phyloP scores from a whole-genome alignment of 805 yeast species.

The Suhomyces sp. region DNA sequence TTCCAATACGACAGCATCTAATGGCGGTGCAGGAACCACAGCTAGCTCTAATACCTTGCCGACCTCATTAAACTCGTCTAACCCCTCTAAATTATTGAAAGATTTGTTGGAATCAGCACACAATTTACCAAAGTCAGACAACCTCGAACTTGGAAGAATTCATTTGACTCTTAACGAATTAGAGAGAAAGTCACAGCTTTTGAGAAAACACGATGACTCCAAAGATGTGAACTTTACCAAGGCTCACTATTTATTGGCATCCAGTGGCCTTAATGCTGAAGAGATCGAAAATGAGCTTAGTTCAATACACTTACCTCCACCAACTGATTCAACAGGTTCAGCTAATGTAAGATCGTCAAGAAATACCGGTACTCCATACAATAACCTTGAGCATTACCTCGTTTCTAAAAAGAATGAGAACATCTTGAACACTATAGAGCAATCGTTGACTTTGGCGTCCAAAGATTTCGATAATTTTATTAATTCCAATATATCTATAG shows the following conservation, averaged over 20 bases:
- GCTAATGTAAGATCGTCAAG: slow-evolving; percentile 1
- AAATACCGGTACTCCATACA: slow-evolving; percentile 3
- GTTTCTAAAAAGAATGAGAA: slow-evolving; percentile 77
- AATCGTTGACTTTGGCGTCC: slow-evolving; percentile 68
- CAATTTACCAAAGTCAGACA: slow-evolving; percentile 61
- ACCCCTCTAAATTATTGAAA: slow-evolving; percentile 41
- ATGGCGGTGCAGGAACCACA: slow-evolving; percentile 6
- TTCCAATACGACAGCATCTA: slow-evolving; percentile 4
- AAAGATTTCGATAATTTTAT: slow-evolving; percentile 80
- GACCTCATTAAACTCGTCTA: slow-evolving; percentile 6
- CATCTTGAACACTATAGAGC: slow-evolving; percentile 79
- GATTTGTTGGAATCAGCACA: slow-evolving; percentile 77
- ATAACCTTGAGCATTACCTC: slow-evolving; percentile 60
- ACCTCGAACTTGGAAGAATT: slow-evolving; percentile 72
- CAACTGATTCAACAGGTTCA: slow-evolving; percentile 9
- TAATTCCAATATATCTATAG: slow-evolving; percentile 67
- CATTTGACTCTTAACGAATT: slow-evolving; percentile 80
- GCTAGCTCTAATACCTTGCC: slow-evolving; percentile 6
- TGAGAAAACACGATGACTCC: slow-evolving; percentile 43
- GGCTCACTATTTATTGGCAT: slow-evolving; percentile 86
- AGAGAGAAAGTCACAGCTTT: slow-evolving; percentile 59
- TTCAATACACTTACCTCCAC: slow-evolving; percentile 16
- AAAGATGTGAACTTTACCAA: slow-evolving; percentile 51
- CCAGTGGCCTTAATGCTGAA: slow-evolving; percentile 64
- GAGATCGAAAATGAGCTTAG: slow-evolving; percentile 16